Percentiles rank a stretch among this genome's conserved stretches.
These are phyloP conservation scores for Endocarpon pusillum DNA, from an alignment of 495 filamentous ascomycete genomes.

Conservation along the genomic window DNA sequence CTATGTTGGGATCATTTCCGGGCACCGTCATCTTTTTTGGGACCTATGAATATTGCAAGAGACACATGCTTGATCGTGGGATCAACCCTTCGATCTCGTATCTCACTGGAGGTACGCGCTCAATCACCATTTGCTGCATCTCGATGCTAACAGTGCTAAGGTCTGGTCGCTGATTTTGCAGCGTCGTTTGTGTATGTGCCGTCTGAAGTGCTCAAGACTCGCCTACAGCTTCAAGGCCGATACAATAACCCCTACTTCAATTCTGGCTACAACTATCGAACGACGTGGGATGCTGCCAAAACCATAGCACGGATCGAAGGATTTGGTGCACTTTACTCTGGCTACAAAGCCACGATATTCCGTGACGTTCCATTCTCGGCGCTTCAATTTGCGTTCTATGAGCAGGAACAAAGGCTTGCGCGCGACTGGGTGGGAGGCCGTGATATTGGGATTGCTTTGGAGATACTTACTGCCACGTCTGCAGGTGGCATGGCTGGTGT, in stretches of 20 bases:
- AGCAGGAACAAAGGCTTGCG: slow-evolving; percentile 73
- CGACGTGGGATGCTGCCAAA: slow-evolving; percentile 57
- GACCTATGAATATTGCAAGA: slow-evolving; percentile 88
- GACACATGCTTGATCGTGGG: slow-evolving; percentile 67
- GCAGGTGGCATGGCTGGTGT: slow-evolving; percentile 89
- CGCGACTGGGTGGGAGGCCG: slow-evolving; percentile 51
- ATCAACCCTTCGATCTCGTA: slow-evolving; percentile 68
- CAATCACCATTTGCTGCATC: not conserved
- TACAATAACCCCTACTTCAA: slow-evolving; percentile 86
- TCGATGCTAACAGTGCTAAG: slow-evolving; percentile 4
- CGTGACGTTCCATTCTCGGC: slow-evolving; percentile 92
- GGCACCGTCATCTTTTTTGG: slow-evolving; percentile 94
- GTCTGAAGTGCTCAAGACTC: slow-evolving; percentile 89
- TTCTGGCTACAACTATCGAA: slow-evolving; percentile 87
- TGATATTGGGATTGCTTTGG: slow-evolving; percentile 70
- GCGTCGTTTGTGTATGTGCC: slow-evolving; percentile 89
- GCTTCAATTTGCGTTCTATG: slow-evolving; percentile 94
- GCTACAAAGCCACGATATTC: slow-evolving; percentile 84
- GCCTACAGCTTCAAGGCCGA: slow-evolving; percentile 83
- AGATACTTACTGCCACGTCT: slow-evolving; percentile 78
- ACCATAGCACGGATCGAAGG: slow-evolving; percentile 77
- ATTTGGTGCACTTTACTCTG: slow-evolving; percentile 70
- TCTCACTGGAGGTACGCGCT: slow-evolving; percentile 50
- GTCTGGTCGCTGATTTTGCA: slow-evolving; percentile 75
- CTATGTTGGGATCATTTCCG: slow-evolving; percentile 80